These are phyloP conservation scores for Xylaria palmicola DNA, from an alignment of 495 filamentous ascomycete species.

Conservation along the genomic window DNA sequence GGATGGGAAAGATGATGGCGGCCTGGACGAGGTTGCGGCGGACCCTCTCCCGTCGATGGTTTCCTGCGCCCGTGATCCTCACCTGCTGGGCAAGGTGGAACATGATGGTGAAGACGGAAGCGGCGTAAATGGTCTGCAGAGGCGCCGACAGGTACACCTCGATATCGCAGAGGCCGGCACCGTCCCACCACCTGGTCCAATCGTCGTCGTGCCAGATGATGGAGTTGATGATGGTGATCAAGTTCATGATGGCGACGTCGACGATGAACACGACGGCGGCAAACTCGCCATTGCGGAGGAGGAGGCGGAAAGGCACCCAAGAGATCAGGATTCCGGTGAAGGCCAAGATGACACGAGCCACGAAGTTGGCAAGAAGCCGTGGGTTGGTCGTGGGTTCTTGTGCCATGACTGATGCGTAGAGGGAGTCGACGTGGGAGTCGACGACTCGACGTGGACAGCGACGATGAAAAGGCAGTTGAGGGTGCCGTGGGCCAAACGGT, in stretches of 20 bases:
- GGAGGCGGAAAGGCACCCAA: conserved; percentile 55
- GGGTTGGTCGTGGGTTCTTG: conserved; percentile 11
- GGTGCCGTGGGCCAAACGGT: too few species aligned
- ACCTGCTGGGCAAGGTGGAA: conserved; percentile 75
- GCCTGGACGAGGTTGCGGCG: conserved; percentile 55
- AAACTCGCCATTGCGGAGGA: conserved; percentile 60
- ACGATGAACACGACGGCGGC: conserved; percentile 61
- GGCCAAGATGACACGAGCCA: conserved; percentile 52
- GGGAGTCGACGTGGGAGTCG: too few species aligned
- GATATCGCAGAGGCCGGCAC: conserved; percentile 78
- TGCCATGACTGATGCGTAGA: not conserved
- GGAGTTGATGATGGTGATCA: conserved; percentile 71
- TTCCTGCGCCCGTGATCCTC: conserved; percentile 52
- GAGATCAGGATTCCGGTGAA: conserved; percentile 56
- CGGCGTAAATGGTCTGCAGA: conserved; percentile 61
- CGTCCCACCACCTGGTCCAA: conserved; percentile 65
- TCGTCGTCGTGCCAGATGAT: conserved; percentile 80
- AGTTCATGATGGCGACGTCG: conserved; percentile 64
- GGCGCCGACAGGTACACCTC: conserved; percentile 60
- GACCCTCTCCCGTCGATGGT: conserved; percentile 51
- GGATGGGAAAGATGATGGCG: conserved; percentile 66
- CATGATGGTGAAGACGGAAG: conserved; percentile 68
- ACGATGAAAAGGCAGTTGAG: too few species aligned
- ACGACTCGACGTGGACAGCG: too few species aligned
- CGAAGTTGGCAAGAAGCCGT: conserved; percentile 38